phyloP scores from a whole-genome alignment of 2,329 filamentous ascomycete species.

The Sarocladium kiliense region DNA sequence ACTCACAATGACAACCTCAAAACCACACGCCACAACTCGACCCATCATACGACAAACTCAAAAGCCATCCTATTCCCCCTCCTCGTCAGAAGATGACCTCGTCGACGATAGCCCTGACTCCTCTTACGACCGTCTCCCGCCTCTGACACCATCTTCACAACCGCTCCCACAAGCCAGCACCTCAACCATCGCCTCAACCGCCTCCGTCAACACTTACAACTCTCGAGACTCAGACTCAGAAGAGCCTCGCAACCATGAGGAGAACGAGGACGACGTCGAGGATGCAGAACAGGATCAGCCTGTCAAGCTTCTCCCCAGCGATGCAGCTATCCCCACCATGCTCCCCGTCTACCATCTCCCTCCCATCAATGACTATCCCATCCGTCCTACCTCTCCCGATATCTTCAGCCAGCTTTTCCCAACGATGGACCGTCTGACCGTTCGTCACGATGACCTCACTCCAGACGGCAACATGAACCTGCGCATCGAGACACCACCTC shows the following conservation, averaged over 20 bases:
- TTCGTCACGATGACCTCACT: constrained; percentile 87
- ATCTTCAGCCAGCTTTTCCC: constrained; percentile 86
- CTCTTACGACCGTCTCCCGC: constrained; percentile 9
- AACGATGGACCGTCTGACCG: constrained; percentile 71
- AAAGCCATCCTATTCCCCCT: neutral
- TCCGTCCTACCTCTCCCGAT: constrained; percentile 71
- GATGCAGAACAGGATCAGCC: constrained; percentile 14
- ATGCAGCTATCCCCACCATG: constrained; percentile 37
- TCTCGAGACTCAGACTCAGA: constrained; percentile 51
- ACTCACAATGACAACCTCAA: constrained; percentile 5
- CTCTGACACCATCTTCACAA: constrained; percentile 4
- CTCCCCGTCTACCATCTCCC: constrained; percentile 58
- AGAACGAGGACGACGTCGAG: constrained; percentile 20
- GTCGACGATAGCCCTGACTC: constrained; percentile 7
- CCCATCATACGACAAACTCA: neutral
- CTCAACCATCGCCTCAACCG: constrained; percentile 11
- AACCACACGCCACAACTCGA: neutral
- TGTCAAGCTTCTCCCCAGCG: constrained; percentile 19
- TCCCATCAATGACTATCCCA: constrained; percentile 53
- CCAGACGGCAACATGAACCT: constrained; percentile 96
- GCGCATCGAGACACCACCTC: constrained; percentile 63
- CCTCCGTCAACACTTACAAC: constrained; percentile 72
- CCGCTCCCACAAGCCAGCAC: constrained; percentile 7
- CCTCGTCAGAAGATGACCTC: constrained; percentile 7
- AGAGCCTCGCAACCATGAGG: constrained; percentile 22